phyloP scores from a whole-genome alignment of 306 rosid species.

The Vigna nakashimae region DNA sequence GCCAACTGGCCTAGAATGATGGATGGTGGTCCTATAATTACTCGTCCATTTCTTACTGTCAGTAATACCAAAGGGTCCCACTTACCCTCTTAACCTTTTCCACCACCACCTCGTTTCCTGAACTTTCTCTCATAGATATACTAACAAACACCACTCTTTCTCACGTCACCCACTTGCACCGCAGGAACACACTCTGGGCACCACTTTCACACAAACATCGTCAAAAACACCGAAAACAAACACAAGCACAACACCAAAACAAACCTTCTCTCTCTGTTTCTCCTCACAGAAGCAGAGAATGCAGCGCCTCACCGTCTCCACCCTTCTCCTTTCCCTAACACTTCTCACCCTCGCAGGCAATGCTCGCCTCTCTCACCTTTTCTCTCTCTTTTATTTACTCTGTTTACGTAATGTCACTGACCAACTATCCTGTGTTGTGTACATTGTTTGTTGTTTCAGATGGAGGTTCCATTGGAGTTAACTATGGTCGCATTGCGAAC shows the following conservation, averaged over 20 bases:
- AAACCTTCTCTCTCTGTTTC: constrained; percentile 38
- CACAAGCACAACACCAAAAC: not conserved
- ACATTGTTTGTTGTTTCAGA: constrained; percentile 51
- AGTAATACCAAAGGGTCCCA: constrained; percentile 39
- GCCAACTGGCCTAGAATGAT: not conserved
- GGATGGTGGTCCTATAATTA: constrained; percentile 49
- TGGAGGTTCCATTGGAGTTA: constrained; percentile 81
- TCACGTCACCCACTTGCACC: constrained; percentile 35
- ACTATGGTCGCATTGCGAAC: constrained; percentile 91
- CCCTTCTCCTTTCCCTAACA: constrained; percentile 41
- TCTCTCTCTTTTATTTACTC: not conserved
- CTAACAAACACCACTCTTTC: constrained; percentile 11
- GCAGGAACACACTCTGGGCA: not conserved
- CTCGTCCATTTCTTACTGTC: constrained; percentile 38
- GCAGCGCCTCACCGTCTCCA: constrained; percentile 44
- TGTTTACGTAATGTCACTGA: not conserved
- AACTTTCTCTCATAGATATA: constrained; percentile 24
- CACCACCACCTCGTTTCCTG: constrained; percentile 45
- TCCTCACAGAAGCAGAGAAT: constrained; percentile 45
- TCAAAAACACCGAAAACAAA: not conserved
- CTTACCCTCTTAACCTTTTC: not conserved
- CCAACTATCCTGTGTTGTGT: not conserved
- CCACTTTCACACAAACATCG: constrained; percentile 23
- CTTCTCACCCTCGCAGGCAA: constrained; percentile 58
- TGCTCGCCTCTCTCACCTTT: not conserved